A percentile compares a stretch with the other conserved stretches of the same genome.
phyloP scores from a whole-genome alignment of 148 eudicot species.

The Simmondsia chinensis region DNA sequence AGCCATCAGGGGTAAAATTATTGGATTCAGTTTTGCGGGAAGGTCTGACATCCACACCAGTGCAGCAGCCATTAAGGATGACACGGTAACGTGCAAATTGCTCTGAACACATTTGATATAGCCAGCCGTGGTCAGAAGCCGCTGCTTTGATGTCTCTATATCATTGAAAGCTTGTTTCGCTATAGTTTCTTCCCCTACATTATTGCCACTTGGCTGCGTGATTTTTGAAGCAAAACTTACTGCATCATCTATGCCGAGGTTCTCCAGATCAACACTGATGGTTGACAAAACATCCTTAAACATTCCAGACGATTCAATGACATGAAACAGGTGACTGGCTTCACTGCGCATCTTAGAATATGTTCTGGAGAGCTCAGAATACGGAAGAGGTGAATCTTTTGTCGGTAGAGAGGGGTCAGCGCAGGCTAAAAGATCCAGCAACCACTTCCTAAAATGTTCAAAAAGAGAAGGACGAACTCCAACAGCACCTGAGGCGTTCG shows the following conservation, averaged over 20 bases:
- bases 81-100: constrained; percentile 52
- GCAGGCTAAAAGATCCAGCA: constrained; percentile 77
- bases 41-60: constrained; percentile 91
- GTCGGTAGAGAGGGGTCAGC: constrained; percentile 88
- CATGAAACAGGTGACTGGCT: constrained; percentile 58
- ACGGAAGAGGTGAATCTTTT: constrained; percentile 72
- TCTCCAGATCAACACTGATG: constrained; percentile 38
- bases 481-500: constrained; percentile 15
- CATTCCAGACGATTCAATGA: constrained; percentile 53
- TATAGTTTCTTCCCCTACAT: constrained; percentile 27
- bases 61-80: constrained; percentile 52
- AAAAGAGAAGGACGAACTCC: constrained; percentile 31
- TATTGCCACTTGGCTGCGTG: constrained; percentile 30
- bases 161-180: constrained; percentile 43
- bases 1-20: constrained; percentile 92
- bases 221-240: constrained; percentile 66
- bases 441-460: constrained; percentile 54
- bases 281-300: constrained; percentile 30
- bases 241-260: constrained; percentile 72
- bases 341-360: constrained; percentile 89
- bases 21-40: constrained; percentile 82
- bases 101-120: constrained; percentile 93
- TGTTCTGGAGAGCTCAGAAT: constrained; percentile 89
- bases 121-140: constrained; percentile 78
- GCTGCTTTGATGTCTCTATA: constrained; percentile 66